Evolutionary conservation across 2,329 filamentous ascomycete species (phyloP).

Genomic region (Dactylellina sp.): DNA sequence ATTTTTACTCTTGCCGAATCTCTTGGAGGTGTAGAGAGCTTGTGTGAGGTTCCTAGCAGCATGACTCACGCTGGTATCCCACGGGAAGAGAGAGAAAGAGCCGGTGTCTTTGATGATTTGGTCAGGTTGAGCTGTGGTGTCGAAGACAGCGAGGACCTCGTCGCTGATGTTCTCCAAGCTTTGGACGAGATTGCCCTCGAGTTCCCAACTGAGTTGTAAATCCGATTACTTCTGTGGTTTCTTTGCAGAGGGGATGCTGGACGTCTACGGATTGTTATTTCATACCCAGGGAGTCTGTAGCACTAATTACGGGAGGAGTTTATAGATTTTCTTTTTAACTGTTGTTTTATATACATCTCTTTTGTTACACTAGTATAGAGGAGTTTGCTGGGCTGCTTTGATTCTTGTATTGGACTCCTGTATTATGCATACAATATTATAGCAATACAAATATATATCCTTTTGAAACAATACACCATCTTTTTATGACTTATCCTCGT

Average conservation of each 20-base stretch:
- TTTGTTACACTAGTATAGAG: too few relatives aligned
- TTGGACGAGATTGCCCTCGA: slow-evolving; percentile 68
- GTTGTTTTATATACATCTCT: slow-evolving; percentile 2
- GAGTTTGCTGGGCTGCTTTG: slow-evolving; percentile 32
- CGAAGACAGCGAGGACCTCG: slow-evolving; percentile 87
- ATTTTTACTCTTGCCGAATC: slow-evolving; percentile 95
- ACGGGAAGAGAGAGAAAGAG: slow-evolving; percentile 85
- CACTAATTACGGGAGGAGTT: slow-evolving; percentile 31
- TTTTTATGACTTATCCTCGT: neutral
- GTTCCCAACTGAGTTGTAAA: slow-evolving; percentile 36
- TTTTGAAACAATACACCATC: neutral
- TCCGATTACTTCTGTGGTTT: slow-evolving; percentile 34
- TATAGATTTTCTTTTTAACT: slow-evolving; percentile 37
- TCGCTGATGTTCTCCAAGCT: slow-evolving; percentile 83
- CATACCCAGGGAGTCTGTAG: slow-evolving; percentile 19
- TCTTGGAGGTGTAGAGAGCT: slow-evolving; percentile 88
- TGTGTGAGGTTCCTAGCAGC: slow-evolving; percentile 90
- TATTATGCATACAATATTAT: neutral
- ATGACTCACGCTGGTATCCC: slow-evolving; percentile 99
- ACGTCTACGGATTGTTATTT: slow-evolving; percentile 26
- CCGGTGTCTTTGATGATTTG: slow-evolving; percentile 94
- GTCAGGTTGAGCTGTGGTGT: slow-evolving; percentile 93
- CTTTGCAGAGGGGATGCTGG: slow-evolving; percentile 16
- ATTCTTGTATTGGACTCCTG: slow-evolving; percentile 6
- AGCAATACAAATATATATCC: neutral